Evolutionary conservation across 2,329 filamentous ascomycete species (phyloP).

Genomic region (Aspergillus transmontanensis): DNA sequence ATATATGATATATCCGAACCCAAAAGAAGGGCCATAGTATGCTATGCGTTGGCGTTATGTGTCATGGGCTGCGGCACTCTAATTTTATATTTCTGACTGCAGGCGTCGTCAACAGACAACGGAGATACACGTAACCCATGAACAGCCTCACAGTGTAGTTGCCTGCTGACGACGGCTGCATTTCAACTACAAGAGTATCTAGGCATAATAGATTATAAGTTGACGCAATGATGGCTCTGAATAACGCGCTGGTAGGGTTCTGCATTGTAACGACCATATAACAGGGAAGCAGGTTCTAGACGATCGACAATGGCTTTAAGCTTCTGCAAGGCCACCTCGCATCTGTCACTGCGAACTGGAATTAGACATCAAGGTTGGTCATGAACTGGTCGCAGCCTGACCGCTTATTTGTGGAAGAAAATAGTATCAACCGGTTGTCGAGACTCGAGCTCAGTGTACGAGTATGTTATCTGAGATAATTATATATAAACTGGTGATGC

Average conservation of each 20-base stretch:
- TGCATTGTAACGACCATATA: not conserved
- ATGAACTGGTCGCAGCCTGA: not conserved
- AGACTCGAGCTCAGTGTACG: not conserved
- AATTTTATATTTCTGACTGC: not conserved
- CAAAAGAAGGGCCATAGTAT: not conserved
- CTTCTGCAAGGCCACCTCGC: not conserved
- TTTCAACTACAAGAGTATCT: not conserved
- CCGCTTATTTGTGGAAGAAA: not conserved
- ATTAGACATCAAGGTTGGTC: not conserved
- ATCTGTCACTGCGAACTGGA: not conserved
- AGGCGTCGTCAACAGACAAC: not conserved
- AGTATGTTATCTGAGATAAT: too few relatives aligned
- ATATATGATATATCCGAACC: not conserved
- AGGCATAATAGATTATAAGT: not conserved
- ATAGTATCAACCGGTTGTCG: not conserved
- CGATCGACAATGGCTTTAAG: not conserved
- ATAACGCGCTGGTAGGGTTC: not conserved
- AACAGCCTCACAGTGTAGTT: not conserved
- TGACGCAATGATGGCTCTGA: not conserved
- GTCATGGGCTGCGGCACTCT: not conserved
- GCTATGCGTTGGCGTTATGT: not conserved
- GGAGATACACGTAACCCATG: not conserved
- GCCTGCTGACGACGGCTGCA: not conserved
- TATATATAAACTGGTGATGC: too few relatives aligned
- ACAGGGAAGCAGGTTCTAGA: not conserved